A percentile compares a stretch with the other conserved stretches of the same genome.
These are phyloP conservation scores for Erigeron canadensis DNA, from an alignment of 129 eudicot genomes.

Conservation along the genomic window DNA sequence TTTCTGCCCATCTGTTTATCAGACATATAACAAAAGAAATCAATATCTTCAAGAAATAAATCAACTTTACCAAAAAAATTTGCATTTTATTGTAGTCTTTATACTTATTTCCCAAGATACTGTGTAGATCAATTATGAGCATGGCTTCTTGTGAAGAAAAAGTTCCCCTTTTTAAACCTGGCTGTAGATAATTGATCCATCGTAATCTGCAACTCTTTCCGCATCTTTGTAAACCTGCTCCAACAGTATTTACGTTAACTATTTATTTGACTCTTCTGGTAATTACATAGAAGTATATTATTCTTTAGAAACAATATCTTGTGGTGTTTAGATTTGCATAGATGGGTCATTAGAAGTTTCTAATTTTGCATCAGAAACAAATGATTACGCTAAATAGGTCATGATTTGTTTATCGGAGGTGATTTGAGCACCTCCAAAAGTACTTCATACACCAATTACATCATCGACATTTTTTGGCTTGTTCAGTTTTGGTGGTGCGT, in stretches of 20 bases:
- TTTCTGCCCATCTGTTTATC: conserved; percentile 46
- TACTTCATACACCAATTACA: too few relatives aligned
- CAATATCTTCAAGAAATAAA: background rate
- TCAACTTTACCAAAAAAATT: background rate
- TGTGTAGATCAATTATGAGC: conserved; percentile 55
- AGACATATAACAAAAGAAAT: background rate
- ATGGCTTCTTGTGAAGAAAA: conserved; percentile 57
- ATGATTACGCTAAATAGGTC: background rate
- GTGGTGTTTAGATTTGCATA: background rate
- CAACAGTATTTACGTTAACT: background rate
- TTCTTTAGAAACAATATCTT: too few relatives aligned
- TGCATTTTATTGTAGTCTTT: background rate
- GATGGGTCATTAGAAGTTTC: background rate
- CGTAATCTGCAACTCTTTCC: conserved; percentile 78
- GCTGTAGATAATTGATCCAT: conserved; percentile 73
- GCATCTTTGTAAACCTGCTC: conserved; percentile 63
- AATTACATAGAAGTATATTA: too few relatives aligned
- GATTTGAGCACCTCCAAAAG: too few relatives aligned
- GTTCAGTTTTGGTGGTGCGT: too few relatives aligned
- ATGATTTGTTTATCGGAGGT: background rate
- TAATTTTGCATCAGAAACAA: background rate
- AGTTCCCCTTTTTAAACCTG: conserved; percentile 66
- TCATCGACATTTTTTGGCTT: too few relatives aligned
- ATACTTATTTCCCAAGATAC: conserved; percentile 59
- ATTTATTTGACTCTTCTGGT: background rate